These are phyloP conservation scores for Ceratobasidium sp. DNA, from an alignment of 1,284 basidiomycete species.

Conservation along the genomic window DNA sequence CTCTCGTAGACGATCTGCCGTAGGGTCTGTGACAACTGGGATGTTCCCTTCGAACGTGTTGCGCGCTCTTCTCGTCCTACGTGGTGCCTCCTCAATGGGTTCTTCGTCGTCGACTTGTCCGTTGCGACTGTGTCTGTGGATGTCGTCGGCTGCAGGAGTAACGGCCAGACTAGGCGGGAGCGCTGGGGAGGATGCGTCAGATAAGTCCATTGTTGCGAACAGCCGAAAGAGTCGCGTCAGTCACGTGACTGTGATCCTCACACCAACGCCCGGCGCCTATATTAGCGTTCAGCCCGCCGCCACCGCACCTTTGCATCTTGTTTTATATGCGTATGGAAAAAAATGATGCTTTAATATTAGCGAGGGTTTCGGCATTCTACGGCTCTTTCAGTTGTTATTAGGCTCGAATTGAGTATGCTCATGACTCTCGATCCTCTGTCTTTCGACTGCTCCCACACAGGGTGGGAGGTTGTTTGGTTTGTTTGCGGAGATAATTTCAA, in stretches of 20 bases:
- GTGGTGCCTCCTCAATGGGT: conserved; percentile 4
- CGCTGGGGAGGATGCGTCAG: conserved; percentile 23
- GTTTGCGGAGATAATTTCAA: too few species aligned
- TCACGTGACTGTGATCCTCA: conserved; percentile 19
- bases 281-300: neutral
- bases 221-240: conserved; percentile 17
- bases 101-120: conserved; percentile 1
- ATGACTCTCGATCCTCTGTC: too few species aligned
- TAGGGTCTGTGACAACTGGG: conserved; percentile 35
- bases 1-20: conserved; percentile 23
- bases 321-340: too few species aligned
- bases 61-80: conserved; percentile 16
- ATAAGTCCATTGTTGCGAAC: conserved; percentile 41
- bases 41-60: conserved; percentile 43
- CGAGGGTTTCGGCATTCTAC: too few species aligned
- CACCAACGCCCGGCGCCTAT: too few species aligned
- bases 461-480: too few species aligned
- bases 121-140: neutral
- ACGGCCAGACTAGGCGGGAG: neutral
- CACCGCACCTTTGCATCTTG: neutral
- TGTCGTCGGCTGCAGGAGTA: conserved; percentile 22
- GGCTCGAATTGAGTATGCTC: too few species aligned
- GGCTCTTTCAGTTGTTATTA: too few species aligned
- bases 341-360: too few species aligned
- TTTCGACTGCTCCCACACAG: too few species aligned